Evolutionary conservation across 768 basidiomycete genomes (phyloP), one percentile per base, ranked within the genome.

Genomic region (Mrakia hoshinonis): DNA sequence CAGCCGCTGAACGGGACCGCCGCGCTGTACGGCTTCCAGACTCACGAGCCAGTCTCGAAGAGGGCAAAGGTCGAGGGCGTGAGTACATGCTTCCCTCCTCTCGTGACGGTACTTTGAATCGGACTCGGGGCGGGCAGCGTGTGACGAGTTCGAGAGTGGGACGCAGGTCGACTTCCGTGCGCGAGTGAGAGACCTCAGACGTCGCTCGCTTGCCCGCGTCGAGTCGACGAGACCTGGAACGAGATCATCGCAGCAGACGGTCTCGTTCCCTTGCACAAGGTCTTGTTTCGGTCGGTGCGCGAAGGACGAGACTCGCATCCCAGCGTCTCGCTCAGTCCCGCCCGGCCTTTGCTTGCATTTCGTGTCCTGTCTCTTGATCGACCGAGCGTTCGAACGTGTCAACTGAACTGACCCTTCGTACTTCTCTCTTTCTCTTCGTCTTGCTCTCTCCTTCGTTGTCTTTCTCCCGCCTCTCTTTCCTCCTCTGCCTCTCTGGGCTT

Each of bases 21-120:
- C 43, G 43, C 43, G 31, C 47, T 29, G 11, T 66, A 66, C 48
- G 64, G 64, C 13, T 26, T 26, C 18, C 46, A 26, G 20, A 48
- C 47, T 47, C 64, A 66, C 46, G 64, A 26, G 47, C 54, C 54
- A 31, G 18, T n/a, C 26, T 46, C 68, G 9, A 69, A 69, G 60
- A 61, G 54, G 47, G 54, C 58, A 20, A 69, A 69, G 68, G 31
- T 47, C 15, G 68, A 69, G 12, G 68, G 61, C 34, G 68, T 69
- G 31, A 66, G 64, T 66, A 49, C 43, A 12, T 51, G 18, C 24
- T 3, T 22, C 15, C 34, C 46, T 34, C n/a, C 20, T 38, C 20
- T 15, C 29, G 15, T 66, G 29, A 49, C 34, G 43, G 22, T 36
- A 20, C 29, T 31, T 38, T 20, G 26, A 38, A 12, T 62, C 34